Evolutionary conservation across 495 filamentous ascomycete genomes (phyloP).

Genomic region (Stereocaulon alpinum): DNA sequence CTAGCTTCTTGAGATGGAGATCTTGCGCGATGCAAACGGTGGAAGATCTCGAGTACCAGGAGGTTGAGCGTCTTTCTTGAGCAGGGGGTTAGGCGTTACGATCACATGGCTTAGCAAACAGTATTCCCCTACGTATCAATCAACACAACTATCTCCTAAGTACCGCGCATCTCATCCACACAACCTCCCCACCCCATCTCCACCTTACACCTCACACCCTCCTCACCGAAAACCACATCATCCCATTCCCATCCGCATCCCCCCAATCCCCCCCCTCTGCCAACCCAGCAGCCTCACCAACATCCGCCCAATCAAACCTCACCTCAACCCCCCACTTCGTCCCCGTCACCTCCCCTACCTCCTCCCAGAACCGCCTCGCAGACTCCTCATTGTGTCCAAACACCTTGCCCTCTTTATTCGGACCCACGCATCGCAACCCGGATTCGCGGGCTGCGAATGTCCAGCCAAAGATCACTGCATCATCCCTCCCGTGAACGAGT

Average conservation of each 20-base stretch:
- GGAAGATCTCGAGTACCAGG: too few relatives aligned
- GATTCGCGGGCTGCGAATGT: background rate
- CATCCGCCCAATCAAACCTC: background rate
- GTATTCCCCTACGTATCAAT: too few relatives aligned
- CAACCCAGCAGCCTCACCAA: background rate
- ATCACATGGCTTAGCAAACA: too few relatives aligned
- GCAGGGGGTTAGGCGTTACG: too few relatives aligned
- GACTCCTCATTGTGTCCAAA: background rate
- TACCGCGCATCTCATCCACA: too few relatives aligned
- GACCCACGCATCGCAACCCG: background rate
- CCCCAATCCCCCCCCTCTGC: background rate
- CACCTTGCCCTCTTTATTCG: background rate
- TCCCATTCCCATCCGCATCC: background rate
- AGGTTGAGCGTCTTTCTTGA: too few relatives aligned
- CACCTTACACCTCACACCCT: background rate
- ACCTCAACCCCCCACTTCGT: background rate
- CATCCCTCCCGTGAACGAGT: background rate
- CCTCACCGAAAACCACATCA: background rate
- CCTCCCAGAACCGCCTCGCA: background rate
- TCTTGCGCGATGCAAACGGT: too few relatives aligned
- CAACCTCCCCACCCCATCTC: too few relatives aligned
- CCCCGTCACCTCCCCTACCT: background rate
- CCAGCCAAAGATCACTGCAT: background rate
- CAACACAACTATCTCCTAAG: too few relatives aligned
- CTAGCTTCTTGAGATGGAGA: too few relatives aligned